Evolutionary conservation across 2,329 filamentous ascomycete genomes (phyloP).

Genomic region (Ceratocystis cacaofunesta): DNA sequence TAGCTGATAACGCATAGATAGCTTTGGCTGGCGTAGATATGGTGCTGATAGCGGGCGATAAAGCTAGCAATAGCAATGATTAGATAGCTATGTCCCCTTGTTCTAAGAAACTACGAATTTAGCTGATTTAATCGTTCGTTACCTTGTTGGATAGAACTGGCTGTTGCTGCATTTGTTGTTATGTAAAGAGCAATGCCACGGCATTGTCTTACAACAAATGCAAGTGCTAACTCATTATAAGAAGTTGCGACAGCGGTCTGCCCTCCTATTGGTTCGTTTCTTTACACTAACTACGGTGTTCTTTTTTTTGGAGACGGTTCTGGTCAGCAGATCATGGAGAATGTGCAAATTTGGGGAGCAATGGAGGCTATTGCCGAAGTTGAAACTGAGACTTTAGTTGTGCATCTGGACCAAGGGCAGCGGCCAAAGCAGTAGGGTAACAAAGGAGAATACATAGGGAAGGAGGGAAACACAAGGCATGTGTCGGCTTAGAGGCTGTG

Average conservation of each 20-base stretch:
- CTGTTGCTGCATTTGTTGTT: not conserved
- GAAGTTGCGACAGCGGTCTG: not conserved
- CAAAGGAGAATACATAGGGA: not conserved
- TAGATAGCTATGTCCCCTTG: not conserved
- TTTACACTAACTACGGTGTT: not conserved
- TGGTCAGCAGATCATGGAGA: conserved; percentile 1
- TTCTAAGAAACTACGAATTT: not conserved
- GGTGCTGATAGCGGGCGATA: not conserved
- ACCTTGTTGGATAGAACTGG: not conserved
- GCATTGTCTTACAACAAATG: not conserved
- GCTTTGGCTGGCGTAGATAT: not conserved
- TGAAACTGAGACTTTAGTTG: not conserved
- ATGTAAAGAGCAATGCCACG: not conserved
- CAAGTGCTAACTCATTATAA: not conserved
- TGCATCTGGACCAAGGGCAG: not conserved
- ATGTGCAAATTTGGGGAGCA: not conserved
- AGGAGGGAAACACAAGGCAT: not conserved
- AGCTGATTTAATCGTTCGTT: not conserved
- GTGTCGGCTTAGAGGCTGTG: not conserved
- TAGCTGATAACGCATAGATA: not conserved
- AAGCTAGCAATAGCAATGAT: not conserved
- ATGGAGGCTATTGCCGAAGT: not conserved
- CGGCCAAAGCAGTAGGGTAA: no score
- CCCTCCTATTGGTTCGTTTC: not conserved
- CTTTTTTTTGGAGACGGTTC: not conserved